phyloP scores from a whole-genome alignment of 106 monocot genomes.

The Apostasia shenzhenica region DNA sequence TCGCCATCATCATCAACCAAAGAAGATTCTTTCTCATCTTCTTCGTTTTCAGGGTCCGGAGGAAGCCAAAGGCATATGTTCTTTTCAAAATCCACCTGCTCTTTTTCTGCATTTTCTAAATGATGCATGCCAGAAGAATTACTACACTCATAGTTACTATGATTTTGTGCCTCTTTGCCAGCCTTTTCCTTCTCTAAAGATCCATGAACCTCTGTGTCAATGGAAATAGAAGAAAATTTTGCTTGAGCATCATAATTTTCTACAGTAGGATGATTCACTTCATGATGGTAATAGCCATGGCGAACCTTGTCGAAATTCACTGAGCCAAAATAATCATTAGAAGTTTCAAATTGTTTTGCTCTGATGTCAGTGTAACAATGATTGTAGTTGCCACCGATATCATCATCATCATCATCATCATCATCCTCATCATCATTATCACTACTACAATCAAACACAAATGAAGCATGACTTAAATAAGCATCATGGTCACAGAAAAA shows the following conservation, averaged over 20 bases:
- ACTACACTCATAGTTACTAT: slow-evolving; percentile 38
- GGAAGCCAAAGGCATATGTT: slow-evolving; percentile 71
- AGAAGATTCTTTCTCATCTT: slow-evolving; percentile 47
- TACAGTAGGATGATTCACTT: slow-evolving; percentile 21
- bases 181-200: slow-evolving; percentile 33
- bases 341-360: slow-evolving; percentile 25
- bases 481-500: neutral
- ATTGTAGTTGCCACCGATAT: slow-evolving; percentile 61
- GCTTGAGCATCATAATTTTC: slow-evolving; percentile 28
- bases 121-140: slow-evolving; percentile 52
- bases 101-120: slow-evolving; percentile 33
- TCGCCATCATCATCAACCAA: slow-evolving; percentile 52
- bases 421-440: slow-evolving; percentile 12
- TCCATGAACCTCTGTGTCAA: slow-evolving; percentile 18
- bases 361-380: slow-evolving; percentile 44
- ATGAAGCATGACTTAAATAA: slow-evolving; percentile 6
- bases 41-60: slow-evolving; percentile 77
- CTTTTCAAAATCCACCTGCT: slow-evolving; percentile 75
- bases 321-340: slow-evolving; percentile 50
- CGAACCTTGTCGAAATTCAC: slow-evolving; percentile 41
- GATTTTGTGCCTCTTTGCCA: slow-evolving; percentile 24
- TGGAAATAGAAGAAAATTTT: slow-evolving; percentile 13
- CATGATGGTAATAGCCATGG: slow-evolving; percentile 15
- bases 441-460: slow-evolving; percentile 43
- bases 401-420: slow-evolving; percentile 23